Evolutionary conservation across 768 basidiomycete genomes (phyloP).

Genomic region (Xanthoconium purpureum): DNA sequence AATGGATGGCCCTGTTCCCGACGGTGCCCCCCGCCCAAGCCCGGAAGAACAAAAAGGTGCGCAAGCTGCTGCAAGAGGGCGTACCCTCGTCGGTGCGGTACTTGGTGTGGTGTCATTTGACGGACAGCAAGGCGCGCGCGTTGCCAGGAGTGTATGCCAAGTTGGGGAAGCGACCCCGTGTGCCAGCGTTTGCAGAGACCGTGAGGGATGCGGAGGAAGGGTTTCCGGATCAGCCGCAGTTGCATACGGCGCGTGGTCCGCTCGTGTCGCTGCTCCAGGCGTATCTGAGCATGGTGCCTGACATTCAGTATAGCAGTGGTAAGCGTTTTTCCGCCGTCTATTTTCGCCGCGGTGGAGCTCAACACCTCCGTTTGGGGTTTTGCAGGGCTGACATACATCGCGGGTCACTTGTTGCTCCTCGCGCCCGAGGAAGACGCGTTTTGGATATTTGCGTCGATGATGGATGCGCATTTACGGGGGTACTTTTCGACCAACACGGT

Average conservation of each 20-base stretch:
- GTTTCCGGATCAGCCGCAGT: constrained; percentile 57
- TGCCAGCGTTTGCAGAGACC: constrained; percentile 49
- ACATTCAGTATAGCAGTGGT: constrained; percentile 69
- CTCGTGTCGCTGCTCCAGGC: constrained; percentile 62
- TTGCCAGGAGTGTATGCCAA: constrained; percentile 68
- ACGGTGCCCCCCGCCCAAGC: constrained; percentile 57
- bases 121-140: constrained; percentile 69
- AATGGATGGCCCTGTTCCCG: constrained; percentile 69
- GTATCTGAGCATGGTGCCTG: constrained; percentile 83
- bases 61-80: constrained; percentile 69
- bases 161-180: constrained; percentile 53
- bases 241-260: constrained; percentile 55
- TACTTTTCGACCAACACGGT: constrained; percentile 62
- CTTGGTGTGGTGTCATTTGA: constrained; percentile 78
- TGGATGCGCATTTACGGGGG: constrained; percentile 78
- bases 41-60: constrained; percentile 76
- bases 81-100: constrained; percentile 84
- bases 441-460: constrained; percentile 85
- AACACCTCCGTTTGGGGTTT: background rate
- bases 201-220: constrained; percentile 53
- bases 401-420: constrained; percentile 68
- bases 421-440: constrained; percentile 88
- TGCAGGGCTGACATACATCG: constrained; percentile 64
- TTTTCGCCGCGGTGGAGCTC: background rate
- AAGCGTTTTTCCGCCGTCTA: constrained; percentile 10